phyloP scores from a whole-genome alignment of 2,329 filamentous ascomycete species.

The Aplosporella prunicola region DNA sequence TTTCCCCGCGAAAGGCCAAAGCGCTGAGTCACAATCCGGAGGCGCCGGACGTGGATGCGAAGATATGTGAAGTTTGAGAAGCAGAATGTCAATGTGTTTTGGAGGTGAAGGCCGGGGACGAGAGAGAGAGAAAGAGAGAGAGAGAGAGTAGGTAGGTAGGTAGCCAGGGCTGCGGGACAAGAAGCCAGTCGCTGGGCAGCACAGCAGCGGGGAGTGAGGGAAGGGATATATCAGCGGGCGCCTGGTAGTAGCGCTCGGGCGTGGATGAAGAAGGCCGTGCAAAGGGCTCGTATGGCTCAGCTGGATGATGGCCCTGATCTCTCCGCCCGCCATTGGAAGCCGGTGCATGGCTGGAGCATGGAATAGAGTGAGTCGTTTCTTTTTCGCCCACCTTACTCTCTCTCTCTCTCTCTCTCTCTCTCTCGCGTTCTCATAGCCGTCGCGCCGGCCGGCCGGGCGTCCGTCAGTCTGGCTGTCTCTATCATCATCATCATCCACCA shows the following conservation, averaged over 20 bases:
- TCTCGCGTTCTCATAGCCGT: not conserved
- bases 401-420: not conserved
- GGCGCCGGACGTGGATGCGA: slow-evolving; percentile 14
- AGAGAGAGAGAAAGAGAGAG: slow-evolving; percentile 2
- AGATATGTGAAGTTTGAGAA: not conserved
- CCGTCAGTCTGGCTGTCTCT: no score
- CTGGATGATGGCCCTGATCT: no score
- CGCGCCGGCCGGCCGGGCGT: no score
- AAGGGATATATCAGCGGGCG: slow-evolving; percentile 19
- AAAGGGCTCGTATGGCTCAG: no score
- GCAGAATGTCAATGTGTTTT: no score
- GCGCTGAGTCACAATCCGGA: slow-evolving; percentile 27
- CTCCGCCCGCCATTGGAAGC: no score
- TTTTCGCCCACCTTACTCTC: no score
- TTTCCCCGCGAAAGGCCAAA: slow-evolving; percentile 19
- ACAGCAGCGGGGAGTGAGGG: slow-evolving; percentile 19
- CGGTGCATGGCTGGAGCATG: no score
- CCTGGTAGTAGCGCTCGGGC: slow-evolving; percentile 18
- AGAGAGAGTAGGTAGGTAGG: slow-evolving; percentile 11
- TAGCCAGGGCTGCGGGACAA: no score
- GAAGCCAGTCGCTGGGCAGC: slow-evolving; percentile 8
- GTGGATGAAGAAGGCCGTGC: slow-evolving; percentile 15
- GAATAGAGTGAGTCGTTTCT: no score
- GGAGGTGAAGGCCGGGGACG: no score
- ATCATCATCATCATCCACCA: no score